These are phyloP conservation scores for Gentiana straminea DNA, from an alignment of 257 asterid species.

Conservation along the genomic window DNA sequence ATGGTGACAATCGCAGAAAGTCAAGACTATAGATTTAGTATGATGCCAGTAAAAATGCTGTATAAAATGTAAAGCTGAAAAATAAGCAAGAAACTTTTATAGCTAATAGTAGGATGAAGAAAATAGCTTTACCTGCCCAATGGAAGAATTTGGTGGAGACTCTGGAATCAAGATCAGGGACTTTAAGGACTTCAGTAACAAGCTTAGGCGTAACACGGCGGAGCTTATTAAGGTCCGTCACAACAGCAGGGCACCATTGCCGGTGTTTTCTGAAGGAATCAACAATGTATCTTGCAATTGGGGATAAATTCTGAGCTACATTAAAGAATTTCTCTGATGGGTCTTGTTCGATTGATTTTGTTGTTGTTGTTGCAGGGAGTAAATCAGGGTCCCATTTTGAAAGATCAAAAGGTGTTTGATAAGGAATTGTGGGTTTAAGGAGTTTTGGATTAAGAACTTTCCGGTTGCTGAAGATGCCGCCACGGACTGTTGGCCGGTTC, in stretches of 20 bases:
- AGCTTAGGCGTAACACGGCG: conserved; percentile 87
- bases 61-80: no score
- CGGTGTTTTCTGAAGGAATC: conserved; percentile 69
- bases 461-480: conserved; percentile 85
- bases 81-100: not conserved
- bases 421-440: conserved; percentile 6
- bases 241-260: conserved; percentile 59
- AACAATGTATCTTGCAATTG: conserved; percentile 74
- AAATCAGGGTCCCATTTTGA: conserved; percentile 77
- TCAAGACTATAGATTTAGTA: no score
- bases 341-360: conserved; percentile 21
- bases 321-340: conserved; percentile 63
- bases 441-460: conserved; percentile 30
- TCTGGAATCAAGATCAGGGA: conserved; percentile 70
- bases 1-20: no score
- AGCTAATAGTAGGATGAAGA: no score
- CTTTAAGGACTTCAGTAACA: conserved; percentile 75
- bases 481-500: conserved; percentile 82
- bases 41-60: no score
- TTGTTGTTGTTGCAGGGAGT: not conserved
- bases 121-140: conserved; percentile 69
- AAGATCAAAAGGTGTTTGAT: conserved; percentile 49
- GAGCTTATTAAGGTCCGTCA: conserved; percentile 65
- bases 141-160: conserved; percentile 71
- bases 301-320: conserved; percentile 63